Base-by-base conservation (phyloP, 768 basidiomycete species). In the Tulasnella sp. region DNA sequence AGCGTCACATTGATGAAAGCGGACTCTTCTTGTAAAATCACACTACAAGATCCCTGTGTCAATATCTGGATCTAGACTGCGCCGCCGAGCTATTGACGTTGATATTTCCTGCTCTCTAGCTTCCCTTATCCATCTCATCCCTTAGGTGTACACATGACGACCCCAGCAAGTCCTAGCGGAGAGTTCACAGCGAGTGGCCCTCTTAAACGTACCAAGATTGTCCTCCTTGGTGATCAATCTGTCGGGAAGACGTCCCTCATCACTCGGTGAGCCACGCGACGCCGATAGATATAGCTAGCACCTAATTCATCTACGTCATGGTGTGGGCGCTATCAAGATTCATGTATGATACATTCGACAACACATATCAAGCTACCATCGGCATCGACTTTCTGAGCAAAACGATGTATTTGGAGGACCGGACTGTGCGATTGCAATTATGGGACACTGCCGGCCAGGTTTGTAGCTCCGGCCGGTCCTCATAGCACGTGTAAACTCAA, bases 291-390 rank as follows among this genome's bases (percentile, higher is more conserved):
- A 27, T 13, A 2, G 26, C 48, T 30, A 34, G 30, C n/a, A 15
- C 3, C n/a, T 3, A 19, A 48, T 3, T 11, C 2, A n/a, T 15
- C 10, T 7, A 19, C 27, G 30, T 34, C 24, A 43, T 7, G 34
- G 49, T n/a, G 48, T 19, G 32, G 23, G 29, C n/a, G 50, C 13
- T 17, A 44, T 13, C 51, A 65, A 94, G 90, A 74, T 88, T 89
- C 71, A 94, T 98, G 96, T 99, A 99, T 71, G 96, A 99, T 74
- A 98, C 96, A 0, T 99, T 99, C 72, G 96, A 99, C 78, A 98
- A 98, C 73, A 98, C 95, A 45, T 99, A 99, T 72, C 90, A 92
- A 70, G 92, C 92, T 19, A 95, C 92, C 9, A 95, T 95, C 69
- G 92, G 95, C 60, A 99, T 99, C 73, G 96, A 99, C 75, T 99